Evolutionary conservation across 345 rosid species (phyloP).

Genomic region (Mallotus nudiflorus): DNA sequence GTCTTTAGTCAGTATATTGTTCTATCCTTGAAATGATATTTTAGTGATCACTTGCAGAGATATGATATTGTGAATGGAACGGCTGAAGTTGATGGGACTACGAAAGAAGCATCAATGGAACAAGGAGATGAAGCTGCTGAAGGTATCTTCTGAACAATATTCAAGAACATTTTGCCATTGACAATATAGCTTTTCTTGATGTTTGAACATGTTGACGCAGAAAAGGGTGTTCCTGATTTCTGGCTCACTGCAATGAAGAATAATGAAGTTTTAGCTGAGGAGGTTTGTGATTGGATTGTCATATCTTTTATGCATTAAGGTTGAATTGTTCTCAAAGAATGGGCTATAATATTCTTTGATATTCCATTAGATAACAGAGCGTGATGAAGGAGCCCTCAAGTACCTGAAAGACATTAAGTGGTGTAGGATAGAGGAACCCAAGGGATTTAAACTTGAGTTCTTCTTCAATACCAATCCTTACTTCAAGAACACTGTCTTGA

Average conservation of each 20-base stretch:
- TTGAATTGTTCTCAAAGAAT: not conserved
- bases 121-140: constrained; percentile 56
- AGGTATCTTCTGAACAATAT: constrained; percentile 40
- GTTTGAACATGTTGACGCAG: constrained; percentile 40
- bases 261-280: constrained; percentile 85
- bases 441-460: constrained; percentile 97
- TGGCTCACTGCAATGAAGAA: constrained; percentile 95
- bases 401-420: constrained; percentile 88
- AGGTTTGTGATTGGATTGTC: constrained; percentile 45
- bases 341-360: not conserved
- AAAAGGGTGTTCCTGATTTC: constrained; percentile 93
- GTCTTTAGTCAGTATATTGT: not conserved
- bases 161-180: not conserved
- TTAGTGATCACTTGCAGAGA: constrained; percentile 45
- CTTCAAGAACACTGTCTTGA: constrained; percentile 81
- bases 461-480: constrained; percentile 80
- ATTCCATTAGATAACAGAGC: constrained; percentile 64
- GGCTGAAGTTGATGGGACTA: constrained; percentile 60
- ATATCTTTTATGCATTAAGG: not conserved
- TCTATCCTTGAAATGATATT: not conserved
- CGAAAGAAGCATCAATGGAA: constrained; percentile 46
- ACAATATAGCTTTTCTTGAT: constrained; percentile 13
- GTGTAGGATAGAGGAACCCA: constrained; percentile 77
- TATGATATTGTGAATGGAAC: constrained; percentile 85
- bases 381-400: constrained; percentile 91